These are phyloP conservation scores for Fusarium algeriense DNA, from an alignment of 2,329 filamentous ascomycete genomes.

Conservation along the genomic window DNA sequence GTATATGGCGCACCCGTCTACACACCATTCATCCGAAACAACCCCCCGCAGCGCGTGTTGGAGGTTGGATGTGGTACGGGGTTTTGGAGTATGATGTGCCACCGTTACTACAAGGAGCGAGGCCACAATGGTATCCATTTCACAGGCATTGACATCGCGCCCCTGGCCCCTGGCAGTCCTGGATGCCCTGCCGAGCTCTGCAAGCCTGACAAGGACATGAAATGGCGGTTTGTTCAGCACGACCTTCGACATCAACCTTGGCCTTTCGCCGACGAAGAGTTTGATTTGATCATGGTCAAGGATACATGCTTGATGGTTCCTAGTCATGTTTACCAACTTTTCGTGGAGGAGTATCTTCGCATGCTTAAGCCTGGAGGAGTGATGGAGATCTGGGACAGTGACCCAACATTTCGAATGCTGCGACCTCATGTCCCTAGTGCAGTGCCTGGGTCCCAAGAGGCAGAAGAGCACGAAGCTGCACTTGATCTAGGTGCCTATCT, in stretches of 20 bases:
- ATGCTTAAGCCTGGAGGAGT: conserved; percentile 82
- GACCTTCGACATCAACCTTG: conserved; percentile 81
- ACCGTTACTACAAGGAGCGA: conserved; percentile 78
- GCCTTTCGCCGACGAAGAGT: conserved; percentile 83
- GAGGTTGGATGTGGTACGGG: conserved; percentile 90
- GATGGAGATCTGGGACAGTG: conserved; percentile 90
- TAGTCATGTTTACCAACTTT: conserved; percentile 65
- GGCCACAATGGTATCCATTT: conserved; percentile 80
- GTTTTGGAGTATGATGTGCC: conserved; percentile 91
- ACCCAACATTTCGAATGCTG: conserved; percentile 85
- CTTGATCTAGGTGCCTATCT: conserved; percentile 82
- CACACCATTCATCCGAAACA: conserved; percentile 73
- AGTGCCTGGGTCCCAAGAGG: conserved; percentile 51
- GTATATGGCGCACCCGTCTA: conserved; percentile 86
- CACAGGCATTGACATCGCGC: conserved; percentile 84
- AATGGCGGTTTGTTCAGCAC: conserved; percentile 90
- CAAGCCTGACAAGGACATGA: conserved; percentile 77
- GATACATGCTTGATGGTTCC: conserved; percentile 79
- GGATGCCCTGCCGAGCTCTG: conserved; percentile 51
- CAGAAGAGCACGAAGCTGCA: conserved; percentile 72
- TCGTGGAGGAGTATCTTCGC: conserved; percentile 80
- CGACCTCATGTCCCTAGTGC: conserved; percentile 77
- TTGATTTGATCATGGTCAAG: conserved; percentile 90
- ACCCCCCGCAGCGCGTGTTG: conserved; percentile 80
- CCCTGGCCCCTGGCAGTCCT: conserved; percentile 66